Percentiles rank a stretch among this genome's conserved stretches.
Conservation (phyloP, 2,329 filamentous ascomycete species). For the Colletotrichum sublineola region DNA sequence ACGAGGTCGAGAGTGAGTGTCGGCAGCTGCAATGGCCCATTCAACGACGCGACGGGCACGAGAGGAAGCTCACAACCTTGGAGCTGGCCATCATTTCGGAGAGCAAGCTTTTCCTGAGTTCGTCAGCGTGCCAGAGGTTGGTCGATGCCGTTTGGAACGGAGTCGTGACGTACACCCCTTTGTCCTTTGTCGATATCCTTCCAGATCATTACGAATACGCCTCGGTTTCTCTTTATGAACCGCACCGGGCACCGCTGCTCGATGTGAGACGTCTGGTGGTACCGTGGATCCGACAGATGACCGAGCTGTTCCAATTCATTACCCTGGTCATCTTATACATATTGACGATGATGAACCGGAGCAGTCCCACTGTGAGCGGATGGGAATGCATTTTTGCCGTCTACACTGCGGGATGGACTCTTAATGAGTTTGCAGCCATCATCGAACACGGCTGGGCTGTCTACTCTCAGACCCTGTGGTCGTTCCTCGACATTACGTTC, state of each 20-base stretch:
- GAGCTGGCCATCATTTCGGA: slow-evolving; percentile 81
- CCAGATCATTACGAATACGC: slow-evolving; percentile 81
- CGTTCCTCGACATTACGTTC: slow-evolving; percentile 79
- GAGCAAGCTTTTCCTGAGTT: slow-evolving; percentile 75
- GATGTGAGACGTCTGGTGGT: slow-evolving; percentile 81
- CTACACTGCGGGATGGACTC: slow-evolving; percentile 76
- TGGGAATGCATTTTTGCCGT: slow-evolving; percentile 73
- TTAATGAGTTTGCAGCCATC: slow-evolving; percentile 75
- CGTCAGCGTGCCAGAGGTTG: slow-evolving; percentile 77
- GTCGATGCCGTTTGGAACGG: slow-evolving; percentile 79
- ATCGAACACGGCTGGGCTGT: slow-evolving; percentile 76
- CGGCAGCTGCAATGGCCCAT: slow-evolving; percentile 54
- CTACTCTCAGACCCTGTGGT: slow-evolving; percentile 81
- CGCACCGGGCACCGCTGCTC: slow-evolving; percentile 72
- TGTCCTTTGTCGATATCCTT: slow-evolving; percentile 78
- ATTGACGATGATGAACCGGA: slow-evolving; percentile 72
- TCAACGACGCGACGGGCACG: slow-evolving; percentile 55
- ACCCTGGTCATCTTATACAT: slow-evolving; percentile 73
- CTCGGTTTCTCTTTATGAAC: slow-evolving; percentile 78
- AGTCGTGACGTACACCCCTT: slow-evolving; percentile 78
- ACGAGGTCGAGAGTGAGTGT: slow-evolving; percentile 60
- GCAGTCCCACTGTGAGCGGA: slow-evolving; percentile 57
- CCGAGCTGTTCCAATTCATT: slow-evolving; percentile 75
- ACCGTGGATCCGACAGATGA: slow-evolving; percentile 74
- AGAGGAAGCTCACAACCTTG: slow-evolving; percentile 74